Percentiles rank a stretch among this genome's conserved stretches.
These are phyloP conservation scores for Rosellinia necatrix DNA, from an alignment of 2,329 filamentous ascomycete species.

Conservation along the genomic window DNA sequence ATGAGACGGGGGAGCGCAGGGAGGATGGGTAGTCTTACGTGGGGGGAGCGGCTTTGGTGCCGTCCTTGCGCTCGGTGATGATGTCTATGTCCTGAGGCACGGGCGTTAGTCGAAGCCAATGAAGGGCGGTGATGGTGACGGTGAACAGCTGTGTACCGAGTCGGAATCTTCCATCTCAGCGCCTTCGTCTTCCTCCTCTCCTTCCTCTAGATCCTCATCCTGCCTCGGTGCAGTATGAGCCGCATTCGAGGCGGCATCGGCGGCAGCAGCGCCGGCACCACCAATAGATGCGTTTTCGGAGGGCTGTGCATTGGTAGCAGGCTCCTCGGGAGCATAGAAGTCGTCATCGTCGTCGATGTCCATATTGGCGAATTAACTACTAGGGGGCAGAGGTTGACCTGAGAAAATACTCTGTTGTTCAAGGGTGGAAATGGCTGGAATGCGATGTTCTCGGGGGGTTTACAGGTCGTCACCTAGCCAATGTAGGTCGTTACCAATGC, in stretches of 20 bases:
- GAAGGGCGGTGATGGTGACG: neutral
- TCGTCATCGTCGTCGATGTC: slow-evolving; percentile 72
- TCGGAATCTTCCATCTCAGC: slow-evolving; percentile 66
- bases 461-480: too few species aligned
- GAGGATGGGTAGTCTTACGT: slow-evolving; percentile 50
- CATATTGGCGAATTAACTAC: slow-evolving; percentile 49
- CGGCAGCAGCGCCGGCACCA: slow-evolving; percentile 2
- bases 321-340: slow-evolving; percentile 67
- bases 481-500: too few species aligned
- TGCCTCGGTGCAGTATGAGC: slow-evolving; percentile 37
- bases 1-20: neutral
- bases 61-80: slow-evolving; percentile 69
- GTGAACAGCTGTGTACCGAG: slow-evolving; percentile 45
- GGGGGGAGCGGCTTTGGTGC: slow-evolving; percentile 62
- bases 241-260: slow-evolving; percentile 11
- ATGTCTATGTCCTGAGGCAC: slow-evolving; percentile 66
- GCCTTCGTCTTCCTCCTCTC: slow-evolving; percentile 66
- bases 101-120: neutral
- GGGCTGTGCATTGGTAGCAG: slow-evolving; percentile 36
- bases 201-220: slow-evolving; percentile 64
- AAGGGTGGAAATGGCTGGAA: neutral
- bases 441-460: neutral
- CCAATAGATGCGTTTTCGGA: slow-evolving; percentile 9
- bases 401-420: too few species aligned
- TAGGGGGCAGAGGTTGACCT: neutral